A percentile compares a stretch with the other conserved stretches of the same genome.
Evolutionary conservation across 1,284 basidiomycete species (phyloP).

Genomic region (Ustilago xerochloae): DNA sequence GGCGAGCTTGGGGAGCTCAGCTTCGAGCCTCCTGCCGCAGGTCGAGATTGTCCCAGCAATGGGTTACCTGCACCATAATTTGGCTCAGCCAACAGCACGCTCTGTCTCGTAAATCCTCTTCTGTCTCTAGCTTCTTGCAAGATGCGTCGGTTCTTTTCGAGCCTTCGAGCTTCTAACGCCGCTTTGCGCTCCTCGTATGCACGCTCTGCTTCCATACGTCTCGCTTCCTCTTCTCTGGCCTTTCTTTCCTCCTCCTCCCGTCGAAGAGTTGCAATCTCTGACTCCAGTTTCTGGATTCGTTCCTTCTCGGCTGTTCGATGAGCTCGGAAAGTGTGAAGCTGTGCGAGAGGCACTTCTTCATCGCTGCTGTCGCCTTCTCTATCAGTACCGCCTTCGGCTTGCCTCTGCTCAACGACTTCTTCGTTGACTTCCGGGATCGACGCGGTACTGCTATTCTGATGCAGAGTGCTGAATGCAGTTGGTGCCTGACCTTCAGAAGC

Average conservation of each 20-base stretch:
- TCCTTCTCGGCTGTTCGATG: constrained; percentile 33
- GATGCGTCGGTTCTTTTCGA: constrained; percentile 36
- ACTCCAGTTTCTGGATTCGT: constrained; percentile 36
- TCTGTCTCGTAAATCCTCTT: constrained; percentile 31
- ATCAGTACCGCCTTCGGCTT: not conserved
- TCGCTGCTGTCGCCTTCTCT: constrained; percentile 40
- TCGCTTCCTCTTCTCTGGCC: constrained; percentile 26
- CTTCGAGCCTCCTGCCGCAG: not conserved
- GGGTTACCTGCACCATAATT: constrained; percentile 50
- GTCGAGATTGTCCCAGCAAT: constrained; percentile 8
- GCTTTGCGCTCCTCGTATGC: constrained; percentile 27
- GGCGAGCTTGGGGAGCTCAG: constrained; percentile 29
- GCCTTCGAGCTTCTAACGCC: constrained; percentile 18
- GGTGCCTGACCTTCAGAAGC: constrained; percentile 7
- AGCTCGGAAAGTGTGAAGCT: constrained; percentile 40
- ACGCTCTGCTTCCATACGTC: constrained; percentile 28
- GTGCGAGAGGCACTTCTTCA: constrained; percentile 53
- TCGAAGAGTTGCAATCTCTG: constrained; percentile 25
- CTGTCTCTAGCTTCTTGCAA: constrained; percentile 49
- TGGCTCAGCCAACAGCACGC: constrained; percentile 27
- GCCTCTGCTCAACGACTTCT: not conserved
- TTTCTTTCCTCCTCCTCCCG: constrained; percentile 36
- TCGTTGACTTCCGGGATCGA: constrained; percentile 24
- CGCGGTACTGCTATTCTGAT: constrained; percentile 18
- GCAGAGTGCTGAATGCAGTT: constrained; percentile 4